A percentile compares a stretch with the other conserved stretches of the same genome.
phyloP scores from a whole-genome alignment of 192 early-diverging fungal species.

The Chytriomyces sp. region DNA sequence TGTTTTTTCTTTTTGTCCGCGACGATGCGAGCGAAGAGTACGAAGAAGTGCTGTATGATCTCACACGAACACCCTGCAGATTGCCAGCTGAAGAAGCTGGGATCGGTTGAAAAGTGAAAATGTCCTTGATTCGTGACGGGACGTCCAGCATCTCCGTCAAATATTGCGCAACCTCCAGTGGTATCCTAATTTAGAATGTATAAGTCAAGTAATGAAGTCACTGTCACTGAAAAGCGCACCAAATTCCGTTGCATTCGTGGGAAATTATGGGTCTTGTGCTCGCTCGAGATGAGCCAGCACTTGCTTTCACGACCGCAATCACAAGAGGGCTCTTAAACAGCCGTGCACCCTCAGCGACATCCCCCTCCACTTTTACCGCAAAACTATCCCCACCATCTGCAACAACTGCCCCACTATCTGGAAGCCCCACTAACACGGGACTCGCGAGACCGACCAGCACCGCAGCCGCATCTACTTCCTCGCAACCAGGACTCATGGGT shows the following conservation, averaged over 20 bases:
- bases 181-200: slow-evolving; percentile 11
- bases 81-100: not conserved
- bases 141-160: slow-evolving; percentile 6
- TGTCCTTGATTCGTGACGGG: slow-evolving; percentile 10
- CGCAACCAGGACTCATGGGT: slow-evolving; percentile 3
- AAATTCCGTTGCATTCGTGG: slow-evolving; percentile 31
- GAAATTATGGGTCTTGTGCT: not conserved
- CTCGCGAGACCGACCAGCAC: slow-evolving; percentile 25
- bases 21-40: not conserved
- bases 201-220: not conserved
- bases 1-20: not conserved
- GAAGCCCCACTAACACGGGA: not conserved
- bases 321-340: slow-evolving; percentile 3
- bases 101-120: not conserved
- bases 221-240: slow-evolving; percentile 8
- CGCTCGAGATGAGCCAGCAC: no score
- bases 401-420: not conserved
- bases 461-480: slow-evolving; percentile 29
- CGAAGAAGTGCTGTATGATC: slow-evolving; percentile 13
- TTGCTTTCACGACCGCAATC: slow-evolving; percentile 7
- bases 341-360: not conserved
- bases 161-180: slow-evolving; percentile 22
- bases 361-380: not conserved
- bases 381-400: slow-evolving; percentile 13
- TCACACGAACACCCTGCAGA: not conserved